phyloP scores from a whole-genome alignment of 1,139 yeast genomes.

The Kodamaea sp. region DNA sequence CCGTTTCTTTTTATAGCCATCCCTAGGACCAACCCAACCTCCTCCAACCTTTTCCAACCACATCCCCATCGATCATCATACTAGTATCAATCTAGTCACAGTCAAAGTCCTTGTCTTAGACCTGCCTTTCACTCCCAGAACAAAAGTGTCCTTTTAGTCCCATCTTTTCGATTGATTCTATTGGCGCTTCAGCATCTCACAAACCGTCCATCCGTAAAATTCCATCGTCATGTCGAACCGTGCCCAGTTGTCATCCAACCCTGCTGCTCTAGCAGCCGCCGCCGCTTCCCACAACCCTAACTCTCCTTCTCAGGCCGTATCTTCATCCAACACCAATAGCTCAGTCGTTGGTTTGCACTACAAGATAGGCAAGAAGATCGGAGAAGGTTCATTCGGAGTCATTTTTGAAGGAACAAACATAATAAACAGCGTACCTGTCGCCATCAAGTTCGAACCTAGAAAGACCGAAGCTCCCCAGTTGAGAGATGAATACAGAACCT shows the following conservation, averaged over 20 bases:
- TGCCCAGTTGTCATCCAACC: conserved; percentile 28
- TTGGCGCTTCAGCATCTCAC: too few relatives aligned
- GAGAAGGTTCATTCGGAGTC: conserved; percentile 97
- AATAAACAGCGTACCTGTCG: conserved; percentile 72
- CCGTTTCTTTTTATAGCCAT: too few relatives aligned
- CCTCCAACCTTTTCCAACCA: too few relatives aligned
- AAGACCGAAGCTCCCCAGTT: conserved; percentile 97
- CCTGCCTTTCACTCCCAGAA: too few relatives aligned
- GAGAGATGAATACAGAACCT: conserved; percentile 92
- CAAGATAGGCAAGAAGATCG: conserved; percentile 94
- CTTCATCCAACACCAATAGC: conserved; percentile 23
- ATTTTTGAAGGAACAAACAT: conserved; percentile 93
- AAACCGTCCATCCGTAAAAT: too few relatives aligned
- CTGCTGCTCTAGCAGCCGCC: conserved; percentile 45
- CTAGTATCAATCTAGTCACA: too few relatives aligned
- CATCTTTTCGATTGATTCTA: too few relatives aligned
- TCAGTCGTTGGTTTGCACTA: conserved; percentile 69
- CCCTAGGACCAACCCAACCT: too few relatives aligned
- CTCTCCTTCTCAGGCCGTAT: conserved; percentile 20
- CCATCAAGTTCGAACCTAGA: conserved; percentile 82
- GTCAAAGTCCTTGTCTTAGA: too few relatives aligned
- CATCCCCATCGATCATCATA: too few relatives aligned
- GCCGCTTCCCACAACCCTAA: conserved; percentile 33
- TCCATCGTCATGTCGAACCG: conserved; percentile 23
- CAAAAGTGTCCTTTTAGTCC: too few relatives aligned